A percentile compares a stretch with the other conserved stretches of the same genome.
phyloP scores from a whole-genome alignment of 345 rosid species.

The Populus nigra region DNA sequence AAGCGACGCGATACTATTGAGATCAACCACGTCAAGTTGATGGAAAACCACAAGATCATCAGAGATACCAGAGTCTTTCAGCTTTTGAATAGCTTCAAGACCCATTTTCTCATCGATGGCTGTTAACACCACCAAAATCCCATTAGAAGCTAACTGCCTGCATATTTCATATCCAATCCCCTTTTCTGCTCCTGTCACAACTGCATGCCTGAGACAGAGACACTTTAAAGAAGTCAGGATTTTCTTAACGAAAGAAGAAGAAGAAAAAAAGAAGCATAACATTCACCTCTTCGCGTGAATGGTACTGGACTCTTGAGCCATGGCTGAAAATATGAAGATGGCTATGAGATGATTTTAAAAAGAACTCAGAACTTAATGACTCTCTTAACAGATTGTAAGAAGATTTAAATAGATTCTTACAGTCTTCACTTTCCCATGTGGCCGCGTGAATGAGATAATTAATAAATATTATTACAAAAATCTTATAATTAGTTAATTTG shows the following conservation, averaged over 20 bases:
- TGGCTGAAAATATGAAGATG: background rate
- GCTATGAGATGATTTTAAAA: background rate
- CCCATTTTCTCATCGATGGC: slow-evolving; percentile 15
- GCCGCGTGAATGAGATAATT: no score
- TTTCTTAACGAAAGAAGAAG: background rate
- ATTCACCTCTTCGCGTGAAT: slow-evolving; percentile 16
- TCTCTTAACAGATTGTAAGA: no score
- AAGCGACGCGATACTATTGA: slow-evolving; percentile 1
- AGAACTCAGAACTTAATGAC: background rate
- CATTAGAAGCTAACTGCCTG: slow-evolving; percentile 12
- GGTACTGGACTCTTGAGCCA: slow-evolving; percentile 14
- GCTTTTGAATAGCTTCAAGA: slow-evolving; percentile 19
- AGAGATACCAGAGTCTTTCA: slow-evolving; percentile 13
- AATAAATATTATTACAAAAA: no score
- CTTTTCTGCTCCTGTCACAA: slow-evolving; percentile 39
- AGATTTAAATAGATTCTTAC: no score
- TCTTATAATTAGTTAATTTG: no score
- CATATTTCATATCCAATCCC: slow-evolving; percentile 41
- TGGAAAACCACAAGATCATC: slow-evolving; percentile 10
- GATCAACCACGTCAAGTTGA: slow-evolving; percentile 13
- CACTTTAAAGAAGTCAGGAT: background rate
- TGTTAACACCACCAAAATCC: slow-evolving; percentile 13
- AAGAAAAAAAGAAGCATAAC: background rate
- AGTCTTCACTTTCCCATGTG: background rate
- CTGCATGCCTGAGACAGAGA: slow-evolving; percentile 27